Conservation (phyloP, 352 stramenopile genomes). For the Blastocystis sp. region DNA sequence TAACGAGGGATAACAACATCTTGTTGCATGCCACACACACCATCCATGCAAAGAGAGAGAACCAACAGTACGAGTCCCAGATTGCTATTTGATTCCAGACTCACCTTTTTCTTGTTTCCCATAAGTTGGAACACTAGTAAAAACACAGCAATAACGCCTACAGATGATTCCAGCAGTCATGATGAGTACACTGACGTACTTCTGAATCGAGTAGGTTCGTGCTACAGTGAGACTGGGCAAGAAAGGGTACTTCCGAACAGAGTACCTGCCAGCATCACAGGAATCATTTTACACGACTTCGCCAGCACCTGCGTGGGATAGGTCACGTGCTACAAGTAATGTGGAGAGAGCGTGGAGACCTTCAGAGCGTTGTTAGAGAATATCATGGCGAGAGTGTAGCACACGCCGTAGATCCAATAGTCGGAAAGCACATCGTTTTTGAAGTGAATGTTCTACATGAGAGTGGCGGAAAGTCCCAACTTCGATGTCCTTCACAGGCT, state of each 20-base stretch:
- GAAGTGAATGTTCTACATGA: constrained; percentile 69
- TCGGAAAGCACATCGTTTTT: not conserved
- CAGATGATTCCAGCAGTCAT: constrained; percentile 72
- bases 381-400: constrained; percentile 79
- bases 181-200: constrained; percentile 81
- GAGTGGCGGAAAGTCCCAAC: constrained; percentile 66
- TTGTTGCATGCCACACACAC: constrained; percentile 69
- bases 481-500: not conserved
- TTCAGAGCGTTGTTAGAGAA: constrained; percentile 82
- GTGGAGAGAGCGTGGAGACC: not conserved
- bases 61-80: constrained; percentile 79
- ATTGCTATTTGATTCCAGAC: constrained; percentile 74
- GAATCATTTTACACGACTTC: constrained; percentile 98
- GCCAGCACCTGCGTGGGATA: constrained; percentile 94
- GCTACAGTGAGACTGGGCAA: not conserved
- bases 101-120: constrained; percentile 59
- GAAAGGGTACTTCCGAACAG: constrained; percentile 56
- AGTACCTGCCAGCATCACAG: constrained; percentile 75
- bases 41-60: constrained; percentile 85
- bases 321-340: constrained; percentile 72
- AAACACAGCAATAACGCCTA: not conserved
- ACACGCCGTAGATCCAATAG: constrained; percentile 64
- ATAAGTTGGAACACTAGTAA: constrained; percentile 74
- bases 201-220: constrained; percentile 73
- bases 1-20: constrained; percentile 75